These are phyloP conservation scores for Lithospermum erythrorhizon DNA, from an alignment of 257 asterid genomes.

Conservation along the genomic window DNA sequence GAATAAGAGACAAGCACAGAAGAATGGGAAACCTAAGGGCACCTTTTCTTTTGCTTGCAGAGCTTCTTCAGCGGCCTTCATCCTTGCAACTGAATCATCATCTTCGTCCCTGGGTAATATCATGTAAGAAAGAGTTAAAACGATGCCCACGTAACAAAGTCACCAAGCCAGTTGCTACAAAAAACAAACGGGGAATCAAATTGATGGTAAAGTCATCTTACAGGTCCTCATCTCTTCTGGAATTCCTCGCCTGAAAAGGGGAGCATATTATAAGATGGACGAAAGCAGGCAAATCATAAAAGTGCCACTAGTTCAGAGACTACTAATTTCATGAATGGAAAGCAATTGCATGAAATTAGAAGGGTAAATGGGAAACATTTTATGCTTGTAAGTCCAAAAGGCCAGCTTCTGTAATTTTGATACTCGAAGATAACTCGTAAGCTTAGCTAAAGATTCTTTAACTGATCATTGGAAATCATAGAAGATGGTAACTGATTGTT, in stretches of 20 bases:
- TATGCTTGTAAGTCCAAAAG: not conserved
- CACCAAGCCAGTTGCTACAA: not conserved
- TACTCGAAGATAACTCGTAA: not conserved
- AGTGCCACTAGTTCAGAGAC: not conserved
- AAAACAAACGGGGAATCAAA: not conserved
- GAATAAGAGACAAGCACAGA: not conserved
- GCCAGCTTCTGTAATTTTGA: not conserved
- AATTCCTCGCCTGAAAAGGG: slow-evolving; percentile 42
- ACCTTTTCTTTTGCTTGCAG: slow-evolving; percentile 78
- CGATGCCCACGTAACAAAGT: not conserved
- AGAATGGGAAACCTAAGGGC: not conserved
- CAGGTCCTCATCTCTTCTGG: slow-evolving; percentile 49
- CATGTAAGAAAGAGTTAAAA: not conserved
- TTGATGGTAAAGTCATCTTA: slow-evolving; percentile 26
- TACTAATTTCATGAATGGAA: not conserved
- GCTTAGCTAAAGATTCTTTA: not conserved
- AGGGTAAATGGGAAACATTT: not conserved
- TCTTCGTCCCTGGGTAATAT: slow-evolving; percentile 41
- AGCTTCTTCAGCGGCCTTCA: slow-evolving; percentile 75
- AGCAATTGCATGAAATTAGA: not conserved
- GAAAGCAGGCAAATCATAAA: not conserved
- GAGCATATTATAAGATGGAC: slow-evolving; percentile 19
- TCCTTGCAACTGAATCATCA: slow-evolving; percentile 61
- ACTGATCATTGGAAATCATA: not conserved
- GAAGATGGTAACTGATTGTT: too few relatives aligned